Percentiles rank a stretch among this genome's conserved stretches.
Conservation (phyloP, 2,329 filamentous ascomycete genomes). For the Colletotrichum acutatum region DNA sequence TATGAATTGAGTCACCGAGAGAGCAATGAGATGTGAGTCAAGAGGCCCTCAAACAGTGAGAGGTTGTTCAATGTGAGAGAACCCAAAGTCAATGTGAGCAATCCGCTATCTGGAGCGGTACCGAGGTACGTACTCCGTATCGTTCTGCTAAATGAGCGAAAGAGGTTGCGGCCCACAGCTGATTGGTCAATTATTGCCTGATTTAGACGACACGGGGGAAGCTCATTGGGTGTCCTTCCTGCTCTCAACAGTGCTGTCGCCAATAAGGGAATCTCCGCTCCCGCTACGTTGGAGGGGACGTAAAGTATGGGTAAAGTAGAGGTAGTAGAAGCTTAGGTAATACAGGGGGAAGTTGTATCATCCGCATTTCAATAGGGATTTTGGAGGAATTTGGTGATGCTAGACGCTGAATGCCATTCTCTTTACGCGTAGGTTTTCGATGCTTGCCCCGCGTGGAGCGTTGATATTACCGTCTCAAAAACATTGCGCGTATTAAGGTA, state of each 20-base stretch:
- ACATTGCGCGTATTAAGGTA: too few species aligned
- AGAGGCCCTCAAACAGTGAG: not conserved
- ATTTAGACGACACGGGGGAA: conserved; percentile 16
- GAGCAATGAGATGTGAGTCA: conserved; percentile 24
- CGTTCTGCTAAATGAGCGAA: too few species aligned
- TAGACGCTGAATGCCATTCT: not conserved
- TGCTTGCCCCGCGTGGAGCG: not conserved
- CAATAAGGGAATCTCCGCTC: conserved; percentile 34
- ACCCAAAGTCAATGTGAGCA: not conserved
- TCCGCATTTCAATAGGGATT: not conserved
- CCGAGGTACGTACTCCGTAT: not conserved
- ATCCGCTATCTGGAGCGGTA: conserved; percentile 4
- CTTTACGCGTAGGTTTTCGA: not conserved
- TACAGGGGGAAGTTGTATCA: not conserved
- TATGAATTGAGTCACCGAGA: not conserved
- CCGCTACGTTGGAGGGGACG: not conserved
- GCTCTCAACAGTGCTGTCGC: conserved; percentile 7
- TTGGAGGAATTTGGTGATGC: not conserved
- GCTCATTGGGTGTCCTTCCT: conserved; percentile 25
- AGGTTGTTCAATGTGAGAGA: not conserved
- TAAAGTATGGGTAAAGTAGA: not conserved
- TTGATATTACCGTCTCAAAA: not conserved
- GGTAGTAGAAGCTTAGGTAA: not conserved
- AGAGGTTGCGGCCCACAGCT: conserved; percentile 17
- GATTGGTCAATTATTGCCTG: conserved; percentile 32